Evolutionary conservation across 2,329 filamentous ascomycete genomes (phyloP).

Genomic region (Neurospora crassa): DNA sequence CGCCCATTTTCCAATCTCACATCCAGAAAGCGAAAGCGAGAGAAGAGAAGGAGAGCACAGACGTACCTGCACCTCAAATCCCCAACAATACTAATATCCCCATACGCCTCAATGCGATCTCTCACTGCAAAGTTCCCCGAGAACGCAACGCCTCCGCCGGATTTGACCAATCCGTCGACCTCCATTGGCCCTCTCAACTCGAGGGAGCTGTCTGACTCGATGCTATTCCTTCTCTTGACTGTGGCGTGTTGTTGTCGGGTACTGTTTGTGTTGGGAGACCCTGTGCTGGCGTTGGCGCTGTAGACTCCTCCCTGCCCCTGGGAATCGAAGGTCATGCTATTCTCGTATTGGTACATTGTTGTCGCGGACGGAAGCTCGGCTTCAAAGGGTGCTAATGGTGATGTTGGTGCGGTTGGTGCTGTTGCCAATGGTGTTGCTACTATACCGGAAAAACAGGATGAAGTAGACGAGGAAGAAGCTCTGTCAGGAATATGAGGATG

Average conservation of each 20-base stretch:
- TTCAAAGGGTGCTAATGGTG: neutral
- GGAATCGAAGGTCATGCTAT: conserved; percentile 20
- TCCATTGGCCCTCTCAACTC: conserved; percentile 35
- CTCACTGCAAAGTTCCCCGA: conserved; percentile 34
- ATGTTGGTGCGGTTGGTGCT: neutral
- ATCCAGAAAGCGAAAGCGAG: neutral
- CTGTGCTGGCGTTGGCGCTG: conserved; percentile 3
- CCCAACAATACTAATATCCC: conserved; percentile 31
- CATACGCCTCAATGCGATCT: conserved; percentile 37
- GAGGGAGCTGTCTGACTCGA: conserved; percentile 33
- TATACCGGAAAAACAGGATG: neutral
- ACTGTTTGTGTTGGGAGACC: conserved; percentile 4
- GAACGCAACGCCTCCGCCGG: conserved; percentile 34
- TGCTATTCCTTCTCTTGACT: conserved; percentile 25
- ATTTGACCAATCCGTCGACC: conserved; percentile 36
- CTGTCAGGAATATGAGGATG: neutral
- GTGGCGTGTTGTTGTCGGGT: conserved; percentile 12
- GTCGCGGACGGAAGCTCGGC: neutral
- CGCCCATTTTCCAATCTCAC: neutral
- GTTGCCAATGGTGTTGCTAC: neutral
- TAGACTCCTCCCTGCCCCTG: conserved; percentile 6
- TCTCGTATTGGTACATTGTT: conserved; percentile 18
- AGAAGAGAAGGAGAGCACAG: neutral
- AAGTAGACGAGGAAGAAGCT: neutral
- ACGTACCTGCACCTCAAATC: conserved; percentile 34